A percentile compares a stretch with the other conserved stretches of the same genome.
These are phyloP conservation scores for Suaeda aralocaspica DNA, from an alignment of 148 eudicot species.

Conservation along the genomic window DNA sequence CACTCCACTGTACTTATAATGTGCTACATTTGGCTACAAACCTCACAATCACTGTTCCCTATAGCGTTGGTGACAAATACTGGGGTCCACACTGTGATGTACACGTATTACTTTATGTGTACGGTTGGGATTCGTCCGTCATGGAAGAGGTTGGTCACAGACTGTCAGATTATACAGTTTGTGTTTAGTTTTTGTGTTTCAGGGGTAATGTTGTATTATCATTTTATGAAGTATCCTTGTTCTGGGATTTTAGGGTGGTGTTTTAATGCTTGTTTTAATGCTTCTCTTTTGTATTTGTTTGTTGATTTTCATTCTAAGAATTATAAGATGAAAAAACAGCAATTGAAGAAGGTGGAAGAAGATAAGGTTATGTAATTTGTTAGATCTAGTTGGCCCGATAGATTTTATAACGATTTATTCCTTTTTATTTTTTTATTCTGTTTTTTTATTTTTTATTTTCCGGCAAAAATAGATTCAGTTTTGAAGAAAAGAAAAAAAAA, in stretches of 20 bases:
- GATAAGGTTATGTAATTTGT: constrained; percentile 15
- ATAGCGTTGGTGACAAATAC: constrained; percentile 77
- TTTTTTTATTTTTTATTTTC: no score
- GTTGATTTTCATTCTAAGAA: constrained; percentile 69
- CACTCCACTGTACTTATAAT: constrained; percentile 68
- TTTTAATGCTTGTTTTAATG: constrained; percentile 72
- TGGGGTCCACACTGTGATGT: constrained; percentile 76
- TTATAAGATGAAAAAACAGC: constrained; percentile 43
- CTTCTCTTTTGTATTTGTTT: constrained; percentile 77
- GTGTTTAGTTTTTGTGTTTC: constrained; percentile 73
- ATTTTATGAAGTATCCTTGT: constrained; percentile 49
- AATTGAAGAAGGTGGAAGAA: no score
- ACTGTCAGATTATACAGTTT: constrained; percentile 85
- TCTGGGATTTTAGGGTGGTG: constrained; percentile 79
- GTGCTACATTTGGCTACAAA: constrained; percentile 71
- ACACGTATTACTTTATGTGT: constrained; percentile 62
- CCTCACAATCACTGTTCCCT: constrained; percentile 55
- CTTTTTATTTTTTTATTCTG: no score
- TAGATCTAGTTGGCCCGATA: no score
- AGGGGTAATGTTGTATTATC: constrained; percentile 56
- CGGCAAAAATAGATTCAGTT: no score
- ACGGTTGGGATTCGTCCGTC: constrained; percentile 61
- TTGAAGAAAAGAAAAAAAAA: no score
- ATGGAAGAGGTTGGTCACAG: constrained; percentile 84
- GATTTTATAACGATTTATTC: no score